Percentiles rank a stretch among this genome's conserved stretches.
Evolutionary conservation across 768 basidiomycete genomes (phyloP).

Genomic region (Chalciporus chontae): DNA sequence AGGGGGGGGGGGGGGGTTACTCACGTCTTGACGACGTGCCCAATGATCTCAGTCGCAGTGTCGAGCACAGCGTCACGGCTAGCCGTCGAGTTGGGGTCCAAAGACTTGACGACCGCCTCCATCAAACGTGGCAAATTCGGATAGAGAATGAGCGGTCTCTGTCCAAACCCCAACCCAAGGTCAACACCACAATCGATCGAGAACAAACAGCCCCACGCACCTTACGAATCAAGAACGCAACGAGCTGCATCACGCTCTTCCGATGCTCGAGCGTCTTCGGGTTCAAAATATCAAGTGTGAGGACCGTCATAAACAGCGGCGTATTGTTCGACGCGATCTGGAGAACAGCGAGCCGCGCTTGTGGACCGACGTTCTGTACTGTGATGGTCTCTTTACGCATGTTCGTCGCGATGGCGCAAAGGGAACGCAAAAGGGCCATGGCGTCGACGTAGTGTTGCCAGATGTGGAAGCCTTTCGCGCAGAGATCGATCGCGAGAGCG

Average conservation of each 20-base stretch:
- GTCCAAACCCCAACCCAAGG: background rate
- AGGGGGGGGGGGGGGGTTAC: constrained; percentile 17
- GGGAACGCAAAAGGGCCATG: constrained; percentile 78
- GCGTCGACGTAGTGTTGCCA: constrained; percentile 96
- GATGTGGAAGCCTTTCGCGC: constrained; percentile 85
- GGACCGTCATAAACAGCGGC: constrained; percentile 89
- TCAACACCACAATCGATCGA: background rate
- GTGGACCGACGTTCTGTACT: constrained; percentile 64
- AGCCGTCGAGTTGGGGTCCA: constrained; percentile 83
- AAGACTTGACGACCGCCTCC: constrained; percentile 93
- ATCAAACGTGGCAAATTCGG: constrained; percentile 80
- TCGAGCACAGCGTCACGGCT: constrained; percentile 84
- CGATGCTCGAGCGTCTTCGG: constrained; percentile 72
- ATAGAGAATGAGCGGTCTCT: constrained; percentile 84
- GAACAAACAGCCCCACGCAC: constrained; percentile 32
- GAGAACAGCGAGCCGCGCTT: constrained; percentile 80
- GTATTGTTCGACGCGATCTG: constrained; percentile 83
- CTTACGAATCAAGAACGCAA: constrained; percentile 92
- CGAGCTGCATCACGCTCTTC: constrained; percentile 86
- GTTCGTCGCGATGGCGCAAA: constrained; percentile 78
- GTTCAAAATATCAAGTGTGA: constrained; percentile 85
- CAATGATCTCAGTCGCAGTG: constrained; percentile 90
- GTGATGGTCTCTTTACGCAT: constrained; percentile 66
- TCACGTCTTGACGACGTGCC: constrained; percentile 91
- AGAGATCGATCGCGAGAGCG: constrained; percentile 81